phyloP scores from a whole-genome alignment of 495 filamentous ascomycete species.

The Bacidia gigantensis region DNA sequence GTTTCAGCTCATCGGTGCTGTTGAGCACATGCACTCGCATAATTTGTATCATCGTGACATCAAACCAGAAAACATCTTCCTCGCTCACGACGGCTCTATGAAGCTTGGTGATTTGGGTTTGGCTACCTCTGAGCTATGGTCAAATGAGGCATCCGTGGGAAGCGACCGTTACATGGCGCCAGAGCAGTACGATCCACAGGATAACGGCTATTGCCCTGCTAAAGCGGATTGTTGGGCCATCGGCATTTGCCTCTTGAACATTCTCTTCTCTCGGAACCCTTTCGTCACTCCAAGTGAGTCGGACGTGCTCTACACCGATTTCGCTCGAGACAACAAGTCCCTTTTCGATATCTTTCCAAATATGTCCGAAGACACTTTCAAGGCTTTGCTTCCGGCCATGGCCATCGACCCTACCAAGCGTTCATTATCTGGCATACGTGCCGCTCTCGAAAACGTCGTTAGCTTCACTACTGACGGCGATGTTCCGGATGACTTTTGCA shows the following conservation, averaged over 20 bases:
- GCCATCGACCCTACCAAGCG: conserved; percentile 82
- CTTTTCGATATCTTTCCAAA: conserved; percentile 97
- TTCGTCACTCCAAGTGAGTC: conserved; percentile 77
- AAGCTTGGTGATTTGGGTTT: conserved; percentile 96
- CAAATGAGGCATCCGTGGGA: conserved; percentile 78
- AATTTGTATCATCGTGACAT: conserved; percentile 95
- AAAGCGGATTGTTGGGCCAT: conserved; percentile 95
- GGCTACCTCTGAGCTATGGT: conserved; percentile 75
- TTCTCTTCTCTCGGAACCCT: conserved; percentile 89
- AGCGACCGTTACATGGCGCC: conserved; percentile 99
- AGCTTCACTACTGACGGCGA: conserved; percentile 94
- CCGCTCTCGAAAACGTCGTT: conserved; percentile 61
- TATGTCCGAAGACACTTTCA: conserved; percentile 95
- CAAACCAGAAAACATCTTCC: conserved; percentile 98
- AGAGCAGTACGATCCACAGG: conserved; percentile 83
- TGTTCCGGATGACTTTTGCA: conserved; percentile 84
- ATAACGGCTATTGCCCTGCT: conserved; percentile 78
- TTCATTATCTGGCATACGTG: conserved; percentile 61
- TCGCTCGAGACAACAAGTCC: conserved; percentile 79
- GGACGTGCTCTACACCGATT: conserved; percentile 84
- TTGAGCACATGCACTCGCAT: conserved; percentile 80
- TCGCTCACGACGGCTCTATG: conserved; percentile 71
- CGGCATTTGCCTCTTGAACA: conserved; percentile 88
- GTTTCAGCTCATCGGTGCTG: conserved; percentile 80
- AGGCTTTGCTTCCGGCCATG: conserved; percentile 77